Conservation (phyloP, 805 yeast species). For the Starmerella apicola region DNA sequence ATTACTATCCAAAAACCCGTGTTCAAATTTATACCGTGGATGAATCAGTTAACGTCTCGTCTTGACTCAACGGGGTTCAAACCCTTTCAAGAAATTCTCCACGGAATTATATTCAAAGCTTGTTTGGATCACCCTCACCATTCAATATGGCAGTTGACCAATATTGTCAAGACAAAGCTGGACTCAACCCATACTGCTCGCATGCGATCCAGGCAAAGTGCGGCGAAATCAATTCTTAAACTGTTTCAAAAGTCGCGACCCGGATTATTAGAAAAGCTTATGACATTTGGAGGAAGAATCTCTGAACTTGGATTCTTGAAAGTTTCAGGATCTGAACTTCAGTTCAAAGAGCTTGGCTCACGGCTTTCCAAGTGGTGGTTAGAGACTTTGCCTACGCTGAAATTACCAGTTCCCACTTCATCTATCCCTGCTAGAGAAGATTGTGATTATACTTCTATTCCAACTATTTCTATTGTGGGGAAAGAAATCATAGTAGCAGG, state of each 20-base stretch:
- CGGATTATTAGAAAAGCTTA: too few relatives aligned
- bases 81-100: conserved; percentile 44
- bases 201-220: background rate
- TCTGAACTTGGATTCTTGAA: background rate
- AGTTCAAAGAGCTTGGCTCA: background rate
- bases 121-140: conserved; percentile 14
- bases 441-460: conserved; percentile 36
- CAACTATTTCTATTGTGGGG: conserved; percentile 37
- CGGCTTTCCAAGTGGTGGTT: conserved; percentile 47
- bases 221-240: too few relatives aligned
- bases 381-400: conserved; percentile 31
- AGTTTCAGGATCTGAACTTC: background rate
- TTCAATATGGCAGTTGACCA: conserved; percentile 12
- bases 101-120: conserved; percentile 1
- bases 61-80: conserved; percentile 26
- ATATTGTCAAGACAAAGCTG: conserved; percentile 3
- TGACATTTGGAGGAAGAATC: background rate
- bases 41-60: conserved; percentile 67
- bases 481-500: conserved; percentile 52
- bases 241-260: too few relatives aligned
- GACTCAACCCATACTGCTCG: background rate
- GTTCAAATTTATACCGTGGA: conserved; percentile 63
- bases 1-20: conserved; percentile 34
- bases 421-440: conserved; percentile 33
- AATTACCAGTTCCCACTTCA: conserved; percentile 59